These are phyloP conservation scores for Ramichloridium luteum DNA, from an alignment of 2,329 filamentous ascomycete genomes.

Conservation along the genomic window DNA sequence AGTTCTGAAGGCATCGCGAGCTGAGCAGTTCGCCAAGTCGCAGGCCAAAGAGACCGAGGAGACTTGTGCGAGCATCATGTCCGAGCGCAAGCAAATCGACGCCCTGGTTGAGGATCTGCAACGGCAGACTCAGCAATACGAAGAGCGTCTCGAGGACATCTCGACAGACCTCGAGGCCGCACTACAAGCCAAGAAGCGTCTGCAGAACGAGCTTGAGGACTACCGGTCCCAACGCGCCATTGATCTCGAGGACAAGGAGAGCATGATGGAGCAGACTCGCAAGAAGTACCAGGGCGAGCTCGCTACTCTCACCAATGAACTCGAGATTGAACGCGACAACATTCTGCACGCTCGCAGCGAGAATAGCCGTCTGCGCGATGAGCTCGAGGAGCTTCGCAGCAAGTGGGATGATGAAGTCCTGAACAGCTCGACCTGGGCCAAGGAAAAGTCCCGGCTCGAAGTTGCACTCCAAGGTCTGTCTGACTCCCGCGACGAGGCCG, in stretches of 20 bases:
- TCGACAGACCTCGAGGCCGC: constrained; percentile 79
- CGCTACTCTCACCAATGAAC: constrained; percentile 75
- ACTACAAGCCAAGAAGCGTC: constrained; percentile 78
- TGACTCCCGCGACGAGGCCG: constrained; percentile 85
- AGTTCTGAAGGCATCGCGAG: constrained; percentile 79
- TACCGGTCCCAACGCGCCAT: constrained; percentile 91
- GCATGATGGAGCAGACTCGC: constrained; percentile 88
- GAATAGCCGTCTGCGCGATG: constrained; percentile 79
- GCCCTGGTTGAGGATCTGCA: constrained; percentile 78
- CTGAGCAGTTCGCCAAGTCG: constrained; percentile 85
- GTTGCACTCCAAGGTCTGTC: constrained; percentile 79
- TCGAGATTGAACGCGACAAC: constrained; percentile 88
- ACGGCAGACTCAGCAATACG: constrained; percentile 74
- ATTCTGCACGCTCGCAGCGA: constrained; percentile 72
- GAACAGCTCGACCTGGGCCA: constrained; percentile 95
- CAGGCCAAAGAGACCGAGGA: constrained; percentile 88
- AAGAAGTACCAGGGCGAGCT: constrained; percentile 97
- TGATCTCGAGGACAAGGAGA: constrained; percentile 93
- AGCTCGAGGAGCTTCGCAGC: constrained; percentile 82
- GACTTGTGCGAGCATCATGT: constrained; percentile 77
- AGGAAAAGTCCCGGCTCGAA: constrained; percentile 89
- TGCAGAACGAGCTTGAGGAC: constrained; percentile 95
- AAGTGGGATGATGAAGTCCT: constrained; percentile 98
- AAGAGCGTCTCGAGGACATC: constrained; percentile 83
- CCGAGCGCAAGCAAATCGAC: constrained; percentile 85